Conservation (phyloP, 2,329 filamentous ascomycete genomes). For the Clarireedia paspali region DNA sequence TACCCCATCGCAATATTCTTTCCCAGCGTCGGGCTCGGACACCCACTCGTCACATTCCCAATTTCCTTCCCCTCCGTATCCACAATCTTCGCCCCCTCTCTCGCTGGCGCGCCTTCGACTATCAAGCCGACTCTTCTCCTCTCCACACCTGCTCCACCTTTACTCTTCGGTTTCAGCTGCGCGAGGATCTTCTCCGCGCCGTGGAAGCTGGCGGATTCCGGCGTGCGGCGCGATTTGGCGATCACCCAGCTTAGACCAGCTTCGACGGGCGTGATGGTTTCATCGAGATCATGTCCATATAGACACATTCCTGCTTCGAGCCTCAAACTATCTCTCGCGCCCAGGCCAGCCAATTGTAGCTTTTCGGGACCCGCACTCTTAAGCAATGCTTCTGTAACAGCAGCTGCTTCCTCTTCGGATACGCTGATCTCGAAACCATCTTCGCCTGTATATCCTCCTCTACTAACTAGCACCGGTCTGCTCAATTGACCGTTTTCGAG, state of each 20-base stretch:
- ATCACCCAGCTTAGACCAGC: slow-evolving; percentile 73
- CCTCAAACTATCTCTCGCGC: slow-evolving; percentile 83
- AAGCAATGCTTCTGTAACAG: slow-evolving; percentile 53
- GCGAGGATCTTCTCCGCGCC: slow-evolving; percentile 70
- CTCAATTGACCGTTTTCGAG: slow-evolving; percentile 43
- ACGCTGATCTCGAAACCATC: slow-evolving; percentile 97
- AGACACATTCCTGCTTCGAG: slow-evolving; percentile 98
- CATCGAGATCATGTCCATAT: slow-evolving; percentile 97
- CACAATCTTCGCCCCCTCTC: slow-evolving; percentile 79
- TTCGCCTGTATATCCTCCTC: slow-evolving; percentile 94
- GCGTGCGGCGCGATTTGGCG: slow-evolving; percentile 57
- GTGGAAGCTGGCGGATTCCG: slow-evolving; percentile 66
- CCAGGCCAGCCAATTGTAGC: slow-evolving; percentile 77
- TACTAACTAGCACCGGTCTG: slow-evolving; percentile 63
- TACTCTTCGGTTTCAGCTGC: slow-evolving; percentile 66
- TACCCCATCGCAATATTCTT: slow-evolving; percentile 95
- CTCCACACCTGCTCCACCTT: slow-evolving; percentile 61
- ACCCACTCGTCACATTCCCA: slow-evolving; percentile 80
- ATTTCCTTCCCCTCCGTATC: slow-evolving; percentile 55
- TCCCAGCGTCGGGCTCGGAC: slow-evolving; percentile 76
- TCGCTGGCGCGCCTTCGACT: slow-evolving; percentile 78
- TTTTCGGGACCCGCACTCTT: slow-evolving; percentile 47
- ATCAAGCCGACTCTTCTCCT: slow-evolving; percentile 74
- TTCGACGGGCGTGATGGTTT: slow-evolving; percentile 62
- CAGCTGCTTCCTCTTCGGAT: slow-evolving; percentile 54